Evolutionary conservation across 352 stramenopile genomes (phyloP).

Genomic region (Pilasporangium apinafurcum): DNA sequence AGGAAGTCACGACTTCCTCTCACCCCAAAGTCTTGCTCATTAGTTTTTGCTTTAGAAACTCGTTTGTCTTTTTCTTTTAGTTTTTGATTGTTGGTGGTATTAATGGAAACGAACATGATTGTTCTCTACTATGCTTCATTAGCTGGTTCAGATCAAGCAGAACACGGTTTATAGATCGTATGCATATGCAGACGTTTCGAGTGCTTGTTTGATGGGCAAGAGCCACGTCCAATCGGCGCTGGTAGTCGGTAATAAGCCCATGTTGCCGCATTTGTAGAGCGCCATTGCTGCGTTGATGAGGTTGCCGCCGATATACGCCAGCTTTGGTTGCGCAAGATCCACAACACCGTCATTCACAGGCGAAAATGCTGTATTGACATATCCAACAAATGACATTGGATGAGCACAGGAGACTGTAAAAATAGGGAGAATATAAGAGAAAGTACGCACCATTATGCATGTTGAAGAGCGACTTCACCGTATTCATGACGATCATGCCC

Average conservation of each 20-base stretch:
- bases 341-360: conserved; percentile 69
- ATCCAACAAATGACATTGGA: neutral
- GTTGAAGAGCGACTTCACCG: conserved; percentile 86
- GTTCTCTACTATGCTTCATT: too few relatives aligned
- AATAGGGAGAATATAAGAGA: neutral
- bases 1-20: neutral
- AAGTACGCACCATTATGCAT: conserved; percentile 47
- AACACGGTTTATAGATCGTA: conserved; percentile 15
- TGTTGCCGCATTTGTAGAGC: conserved; percentile 90
- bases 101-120: neutral
- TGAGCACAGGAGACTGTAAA: neutral
- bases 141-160: too few relatives aligned
- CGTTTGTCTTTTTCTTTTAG: conserved; percentile 1
- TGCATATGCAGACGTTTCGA: conserved; percentile 74
- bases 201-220: conserved; percentile 73
- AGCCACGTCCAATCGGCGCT: conserved; percentile 91
- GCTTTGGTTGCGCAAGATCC: conserved; percentile 84
- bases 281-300: conserved; percentile 80
- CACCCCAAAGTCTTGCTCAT: too few relatives aligned
- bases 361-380: conserved; percentile 46
- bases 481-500: conserved; percentile 91
- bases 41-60: neutral
- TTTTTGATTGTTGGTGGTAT: conserved; percentile 1
- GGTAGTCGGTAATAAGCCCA: conserved; percentile 89
- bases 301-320: conserved; percentile 86